A percentile compares a stretch with the other conserved stretches of the same genome.
Conservation (phyloP, 2,329 filamentous ascomycete species). For the Pyricularia grisea region DNA sequence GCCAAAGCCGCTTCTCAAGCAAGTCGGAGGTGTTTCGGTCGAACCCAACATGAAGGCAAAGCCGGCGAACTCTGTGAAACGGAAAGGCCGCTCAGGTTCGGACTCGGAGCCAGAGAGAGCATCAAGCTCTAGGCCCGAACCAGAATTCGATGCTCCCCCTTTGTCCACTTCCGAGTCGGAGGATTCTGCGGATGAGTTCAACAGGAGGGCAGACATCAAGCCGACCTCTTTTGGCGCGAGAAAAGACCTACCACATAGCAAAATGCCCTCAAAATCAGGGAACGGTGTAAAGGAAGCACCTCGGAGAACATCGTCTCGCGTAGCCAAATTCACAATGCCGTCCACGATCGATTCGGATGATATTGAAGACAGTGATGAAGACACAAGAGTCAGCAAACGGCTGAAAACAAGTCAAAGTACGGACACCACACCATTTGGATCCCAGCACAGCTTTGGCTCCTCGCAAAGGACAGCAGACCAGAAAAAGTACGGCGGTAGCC, state of each 20-base stretch:
- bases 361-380: background rate
- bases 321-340: background rate
- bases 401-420: background rate
- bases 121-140: background rate
- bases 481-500: background rate
- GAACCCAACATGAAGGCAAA: background rate
- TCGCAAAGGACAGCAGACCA: background rate
- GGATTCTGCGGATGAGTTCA: background rate
- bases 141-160: background rate
- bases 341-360: background rate
- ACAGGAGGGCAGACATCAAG: conserved; percentile 2
- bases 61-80: background rate
- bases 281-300: background rate
- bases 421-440: background rate
- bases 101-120: background rate
- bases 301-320: background rate
- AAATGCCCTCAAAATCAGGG: background rate
- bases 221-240: background rate
- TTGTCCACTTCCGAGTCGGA: background rate
- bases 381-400: background rate
- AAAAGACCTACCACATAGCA: background rate
- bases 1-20: background rate
- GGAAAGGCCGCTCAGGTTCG: background rate
- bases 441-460: background rate
- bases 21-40: background rate